Evolutionary conservation across 305 asterid species (phyloP).

Genomic region (Fraxinus xanthoxyloides): DNA sequence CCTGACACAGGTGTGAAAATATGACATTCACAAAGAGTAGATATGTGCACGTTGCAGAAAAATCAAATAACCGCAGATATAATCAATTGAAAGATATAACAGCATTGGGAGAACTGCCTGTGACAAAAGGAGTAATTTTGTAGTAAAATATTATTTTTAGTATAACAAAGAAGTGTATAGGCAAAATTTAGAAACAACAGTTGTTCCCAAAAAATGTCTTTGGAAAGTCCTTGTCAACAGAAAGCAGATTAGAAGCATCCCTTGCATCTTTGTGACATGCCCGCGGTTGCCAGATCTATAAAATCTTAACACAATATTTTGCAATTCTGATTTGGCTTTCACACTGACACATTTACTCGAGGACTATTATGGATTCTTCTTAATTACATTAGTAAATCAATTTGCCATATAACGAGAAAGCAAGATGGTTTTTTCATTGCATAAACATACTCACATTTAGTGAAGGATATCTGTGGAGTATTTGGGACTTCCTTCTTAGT

Average conservation of each 20-base stretch:
- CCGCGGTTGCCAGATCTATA: neutral
- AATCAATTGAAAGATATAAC: neutral
- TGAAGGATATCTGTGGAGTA: constrained; percentile 76
- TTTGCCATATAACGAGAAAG: neutral
- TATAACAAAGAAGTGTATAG: neutral
- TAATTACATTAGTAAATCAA: too few species aligned
- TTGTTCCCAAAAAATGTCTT: neutral
- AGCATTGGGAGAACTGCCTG: neutral
- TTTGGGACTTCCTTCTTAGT: constrained; percentile 83
- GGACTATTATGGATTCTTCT: neutral
- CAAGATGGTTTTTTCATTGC: neutral
- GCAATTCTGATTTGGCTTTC: neutral
- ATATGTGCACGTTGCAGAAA: neutral
- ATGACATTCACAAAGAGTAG: neutral
- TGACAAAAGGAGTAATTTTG: neutral
- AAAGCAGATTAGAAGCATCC: neutral
- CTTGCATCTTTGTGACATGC: neutral
- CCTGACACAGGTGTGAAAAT: neutral
- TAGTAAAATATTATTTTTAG: too few species aligned
- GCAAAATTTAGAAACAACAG: neutral
- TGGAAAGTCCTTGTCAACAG: neutral
- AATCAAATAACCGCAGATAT: neutral
- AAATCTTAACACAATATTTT: too few species aligned
- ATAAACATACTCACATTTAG: constrained; percentile 44
- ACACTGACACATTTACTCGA: neutral